Evolutionary conservation across 2,329 filamentous ascomycete species (phyloP).

Genomic region (Calycina marina): DNA sequence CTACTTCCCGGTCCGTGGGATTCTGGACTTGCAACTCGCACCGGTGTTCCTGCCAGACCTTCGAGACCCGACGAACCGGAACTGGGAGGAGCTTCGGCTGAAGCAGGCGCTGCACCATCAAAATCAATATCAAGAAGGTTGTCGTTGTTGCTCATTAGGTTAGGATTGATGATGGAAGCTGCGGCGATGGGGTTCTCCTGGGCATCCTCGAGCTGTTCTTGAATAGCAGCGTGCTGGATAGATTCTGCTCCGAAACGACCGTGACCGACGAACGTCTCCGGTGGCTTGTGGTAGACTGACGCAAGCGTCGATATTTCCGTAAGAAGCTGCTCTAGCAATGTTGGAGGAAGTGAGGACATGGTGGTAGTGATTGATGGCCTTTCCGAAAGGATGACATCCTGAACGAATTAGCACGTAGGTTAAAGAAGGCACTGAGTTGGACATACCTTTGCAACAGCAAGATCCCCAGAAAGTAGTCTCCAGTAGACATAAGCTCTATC

Average conservation of each 20-base stretch:
- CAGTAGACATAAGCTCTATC: constrained; percentile 98
- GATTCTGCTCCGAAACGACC: constrained; percentile 87
- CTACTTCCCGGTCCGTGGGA: constrained; percentile 25
- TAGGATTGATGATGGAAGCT: constrained; percentile 50
- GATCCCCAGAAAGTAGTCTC: constrained; percentile 85
- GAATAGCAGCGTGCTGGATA: constrained; percentile 88
- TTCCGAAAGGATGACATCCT: constrained; percentile 81
- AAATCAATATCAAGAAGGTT: constrained; percentile 95
- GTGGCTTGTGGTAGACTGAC: constrained; percentile 96
- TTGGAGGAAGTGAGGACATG: constrained; percentile 73
- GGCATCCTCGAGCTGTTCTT: constrained; percentile 85
- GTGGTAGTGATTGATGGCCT: constrained; percentile 92
- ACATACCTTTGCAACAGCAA: constrained; percentile 70
- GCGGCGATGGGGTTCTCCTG: constrained; percentile 90
- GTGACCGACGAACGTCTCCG: constrained; percentile 94
- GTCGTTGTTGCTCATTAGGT: constrained; percentile 57
- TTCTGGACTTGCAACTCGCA: constrained; percentile 50
- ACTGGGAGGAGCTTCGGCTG: constrained; percentile 51
- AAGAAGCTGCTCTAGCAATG: constrained; percentile 79
- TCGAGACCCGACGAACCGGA: constrained; percentile 34
- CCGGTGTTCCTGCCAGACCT: constrained; percentile 48
- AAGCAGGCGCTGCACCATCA: constrained; percentile 85
- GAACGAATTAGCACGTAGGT: constrained; percentile 19
- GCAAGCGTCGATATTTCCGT: constrained; percentile 85
- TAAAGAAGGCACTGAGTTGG: no score